Evolutionary conservation across 2,329 filamentous ascomycete species (phyloP).

Genomic region (Neonectria magnoliae): DNA sequence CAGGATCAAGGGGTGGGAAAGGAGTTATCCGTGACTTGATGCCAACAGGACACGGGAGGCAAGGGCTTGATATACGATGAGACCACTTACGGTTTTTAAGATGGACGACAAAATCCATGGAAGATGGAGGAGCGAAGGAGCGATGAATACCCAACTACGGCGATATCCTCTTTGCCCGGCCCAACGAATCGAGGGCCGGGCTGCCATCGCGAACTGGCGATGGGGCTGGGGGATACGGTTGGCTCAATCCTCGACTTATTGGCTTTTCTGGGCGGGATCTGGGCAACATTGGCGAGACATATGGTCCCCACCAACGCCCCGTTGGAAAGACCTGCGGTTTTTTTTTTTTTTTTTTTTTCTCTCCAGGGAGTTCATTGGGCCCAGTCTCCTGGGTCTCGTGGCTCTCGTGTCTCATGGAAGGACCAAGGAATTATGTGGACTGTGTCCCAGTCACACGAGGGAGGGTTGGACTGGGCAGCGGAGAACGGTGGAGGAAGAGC

Average conservation of each 20-base stretch:
- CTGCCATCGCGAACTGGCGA: slow-evolving; percentile 17
- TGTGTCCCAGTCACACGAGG: not conserved
- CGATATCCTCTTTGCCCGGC: slow-evolving; percentile 31
- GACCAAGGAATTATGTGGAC: slow-evolving; percentile 6
- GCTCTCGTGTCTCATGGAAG: slow-evolving; percentile 7
- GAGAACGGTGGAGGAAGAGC: slow-evolving; percentile 14
- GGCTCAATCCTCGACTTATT: slow-evolving; percentile 30
- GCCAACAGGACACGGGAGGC: slow-evolving; percentile 11
- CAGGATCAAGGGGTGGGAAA: slow-evolving; percentile 12
- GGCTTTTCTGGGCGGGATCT: slow-evolving; percentile 32
- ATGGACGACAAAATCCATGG: slow-evolving; percentile 10
- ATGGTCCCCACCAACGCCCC: slow-evolving; percentile 19
- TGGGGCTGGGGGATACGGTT: slow-evolving; percentile 15
- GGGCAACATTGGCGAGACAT: slow-evolving; percentile 26
- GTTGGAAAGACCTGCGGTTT: slow-evolving; percentile 35
- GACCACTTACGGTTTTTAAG: slow-evolving; percentile 12
- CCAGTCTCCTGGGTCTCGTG: not conserved
- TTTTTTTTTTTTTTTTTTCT: slow-evolving; percentile 14
- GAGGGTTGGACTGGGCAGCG: not conserved
- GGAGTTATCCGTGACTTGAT: slow-evolving; percentile 21
- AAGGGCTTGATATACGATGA: slow-evolving; percentile 16
- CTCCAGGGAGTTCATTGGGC: slow-evolving; percentile 13
- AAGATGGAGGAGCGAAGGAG: slow-evolving; percentile 6
- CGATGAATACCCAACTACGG: slow-evolving; percentile 26
- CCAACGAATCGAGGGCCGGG: slow-evolving; percentile 19